A percentile compares a stretch with the other conserved stretches of the same genome.
Conservation (phyloP, 345 rosid genomes). For the Arabidopsis thaliana region TAIR10.1 NC_003074.8:4151501-4152000, state of each 20-base stretch:
- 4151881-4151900: conserved; percentile 98
- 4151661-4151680: conserved; percentile 93
- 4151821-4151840: conserved; percentile 13
- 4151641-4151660: conserved; percentile 98
- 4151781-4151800: conserved; percentile 28
- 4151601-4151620: conserved; percentile 91
- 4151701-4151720: conserved; percentile 94
- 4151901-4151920: conserved; percentile 99
- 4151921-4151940: conserved; percentile 91
- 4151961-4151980: conserved; percentile 95
- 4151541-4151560: neutral
- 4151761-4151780: conserved; percentile 6
- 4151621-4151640: conserved; percentile 90
- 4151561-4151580: conserved; percentile 6
- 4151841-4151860: conserved; percentile 73
- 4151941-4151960: conserved; percentile 97
- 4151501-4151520: conserved; percentile 21
- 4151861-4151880: conserved; percentile 99
- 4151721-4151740: conserved; percentile 97
- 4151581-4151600: conserved; percentile 32
- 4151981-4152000: conserved; percentile 98
- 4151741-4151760: conserved; percentile 29
- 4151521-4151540: conserved; percentile 9
- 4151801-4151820: conserved; percentile 11
- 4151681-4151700: conserved; percentile 94